These are phyloP conservation scores for Zalaria obscura DNA, from an alignment of 2,329 filamentous ascomycete species.

Conservation along the genomic window DNA sequence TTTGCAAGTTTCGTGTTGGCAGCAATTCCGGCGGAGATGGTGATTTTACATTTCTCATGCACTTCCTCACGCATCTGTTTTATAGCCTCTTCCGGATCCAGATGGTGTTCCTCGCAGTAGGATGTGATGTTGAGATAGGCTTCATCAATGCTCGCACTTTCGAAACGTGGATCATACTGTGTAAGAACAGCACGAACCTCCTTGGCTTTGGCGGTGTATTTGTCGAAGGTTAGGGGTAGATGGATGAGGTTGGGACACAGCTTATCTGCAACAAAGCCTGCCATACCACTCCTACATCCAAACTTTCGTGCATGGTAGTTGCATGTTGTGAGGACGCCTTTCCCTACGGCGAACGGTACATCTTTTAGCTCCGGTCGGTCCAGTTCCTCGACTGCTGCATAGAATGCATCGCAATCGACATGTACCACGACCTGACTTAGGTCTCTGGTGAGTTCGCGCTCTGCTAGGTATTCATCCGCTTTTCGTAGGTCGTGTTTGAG, in stretches of 20 bases:
- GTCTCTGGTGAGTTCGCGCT: conserved; percentile 67
- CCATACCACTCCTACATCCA: conserved; percentile 90
- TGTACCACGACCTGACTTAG: conserved; percentile 78
- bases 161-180: conserved; percentile 80
- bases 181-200: conserved; percentile 73
- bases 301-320: conserved; percentile 87
- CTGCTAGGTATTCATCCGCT: conserved; percentile 67
- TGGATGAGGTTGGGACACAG: conserved; percentile 76
- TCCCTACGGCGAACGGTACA: conserved; percentile 82
- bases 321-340: conserved; percentile 54
- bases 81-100: conserved; percentile 60
- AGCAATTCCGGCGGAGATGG: conserved; percentile 86
- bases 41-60: conserved; percentile 62
- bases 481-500: conserved; percentile 57
- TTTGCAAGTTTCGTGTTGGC: conserved; percentile 90
- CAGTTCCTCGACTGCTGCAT: conserved; percentile 74
- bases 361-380: conserved; percentile 68
- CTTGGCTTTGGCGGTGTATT: conserved; percentile 79
- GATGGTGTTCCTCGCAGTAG: conserved; percentile 58
- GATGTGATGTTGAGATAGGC: conserved; percentile 87
- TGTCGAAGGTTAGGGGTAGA: conserved; percentile 73
- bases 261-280: conserved; percentile 86
- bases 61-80: conserved; percentile 66
- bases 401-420: conserved; percentile 95
- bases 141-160: conserved; percentile 90